A percentile compares a stretch with the other conserved stretches of the same genome.
Conservation (phyloP, 2,329 filamentous ascomycete genomes). For the Sporothrix sp. region DNA sequence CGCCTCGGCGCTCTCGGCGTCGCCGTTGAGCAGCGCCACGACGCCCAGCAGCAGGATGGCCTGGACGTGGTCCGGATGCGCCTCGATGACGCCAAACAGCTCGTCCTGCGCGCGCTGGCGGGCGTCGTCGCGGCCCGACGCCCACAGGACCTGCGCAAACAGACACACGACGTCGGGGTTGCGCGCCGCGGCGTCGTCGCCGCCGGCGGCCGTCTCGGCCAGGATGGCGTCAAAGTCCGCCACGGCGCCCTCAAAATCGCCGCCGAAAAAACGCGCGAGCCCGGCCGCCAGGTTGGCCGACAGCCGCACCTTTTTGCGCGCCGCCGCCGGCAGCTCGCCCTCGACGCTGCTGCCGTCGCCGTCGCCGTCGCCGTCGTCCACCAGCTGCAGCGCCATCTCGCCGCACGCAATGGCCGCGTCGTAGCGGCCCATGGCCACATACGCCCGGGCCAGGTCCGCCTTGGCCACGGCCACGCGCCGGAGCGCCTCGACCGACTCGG, state of each 20-base stretch:
- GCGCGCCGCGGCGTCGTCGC: conserved; percentile 66
- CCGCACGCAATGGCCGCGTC: conserved; percentile 66
- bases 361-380: conserved; percentile 34
- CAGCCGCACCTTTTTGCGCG: conserved; percentile 61
- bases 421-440: conserved; percentile 60
- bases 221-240: conserved; percentile 72
- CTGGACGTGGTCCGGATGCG: conserved; percentile 63
- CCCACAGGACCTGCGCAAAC: conserved; percentile 87
- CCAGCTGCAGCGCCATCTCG: conserved; percentile 66
- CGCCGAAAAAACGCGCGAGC: conserved; percentile 65
- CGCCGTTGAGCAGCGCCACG: conserved; percentile 71
- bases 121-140: conserved; percentile 66
- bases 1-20: conserved; percentile 69
- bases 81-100: conserved; percentile 71
- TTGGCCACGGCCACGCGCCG: conserved; percentile 73
- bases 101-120: conserved; percentile 66
- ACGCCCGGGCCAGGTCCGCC: conserved; percentile 75
- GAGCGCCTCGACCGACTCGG: conserved; percentile 65
- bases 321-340: conserved; percentile 51
- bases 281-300: conserved; percentile 82
- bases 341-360: no score
- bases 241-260: conserved; percentile 59
- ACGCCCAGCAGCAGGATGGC: conserved; percentile 74
- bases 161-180: conserved; percentile 80
- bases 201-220: conserved; percentile 62